Base-by-base conservation (phyloP, 441 rosid genomes). In the Adansonia rubrostipa region DNA sequence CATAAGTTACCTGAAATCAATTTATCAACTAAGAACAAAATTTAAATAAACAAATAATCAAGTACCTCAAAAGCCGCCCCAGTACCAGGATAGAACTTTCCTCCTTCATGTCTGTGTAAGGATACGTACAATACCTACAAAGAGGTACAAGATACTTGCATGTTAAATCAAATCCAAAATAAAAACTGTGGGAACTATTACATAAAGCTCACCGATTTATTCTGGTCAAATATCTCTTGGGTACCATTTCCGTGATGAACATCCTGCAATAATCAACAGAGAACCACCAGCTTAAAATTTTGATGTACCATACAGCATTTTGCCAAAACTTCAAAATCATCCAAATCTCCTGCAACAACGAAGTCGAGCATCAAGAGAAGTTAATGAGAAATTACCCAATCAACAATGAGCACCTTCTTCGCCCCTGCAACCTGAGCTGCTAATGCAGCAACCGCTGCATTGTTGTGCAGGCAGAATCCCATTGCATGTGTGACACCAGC, bases 161-260 rank as follows among this genome's bases (percentile, higher is more conserved):
- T n/a, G 33, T 45, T 63, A 48, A 33, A 64, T 47, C 47, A 13
- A 56, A 47, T 47, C 33, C 24, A 28, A 61, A 53, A 62, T 53
- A 14, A 56, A 48, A 71, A 68, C 48, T 36, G 40, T 36, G 40
- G 40, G 40, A 36, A 36, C 40, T 36, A 36, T 36, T 36, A 36
- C 40, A 74, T 77, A 58, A 53, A 84, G 84, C 97, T 83, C 84
- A 96, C 98, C 81, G 95, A 92, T 86, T 91, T 93, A 86, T 88
- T 92, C 77, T 85, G 88, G 68, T 93, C 93, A 84, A 96, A 94
- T 79, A 96, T 93, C 85, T 96, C 98, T 87, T 94, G 99, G 11
- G 98, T 93, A 65, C 98, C 98, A 88, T 96, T 96, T 83, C 98
- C 98, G 91, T 93, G 98, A 88, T 96, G 98, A 74, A 96, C 99